Conservation (phyloP, 345 rosid genomes). For the Gossypium longicalyx region DNA sequence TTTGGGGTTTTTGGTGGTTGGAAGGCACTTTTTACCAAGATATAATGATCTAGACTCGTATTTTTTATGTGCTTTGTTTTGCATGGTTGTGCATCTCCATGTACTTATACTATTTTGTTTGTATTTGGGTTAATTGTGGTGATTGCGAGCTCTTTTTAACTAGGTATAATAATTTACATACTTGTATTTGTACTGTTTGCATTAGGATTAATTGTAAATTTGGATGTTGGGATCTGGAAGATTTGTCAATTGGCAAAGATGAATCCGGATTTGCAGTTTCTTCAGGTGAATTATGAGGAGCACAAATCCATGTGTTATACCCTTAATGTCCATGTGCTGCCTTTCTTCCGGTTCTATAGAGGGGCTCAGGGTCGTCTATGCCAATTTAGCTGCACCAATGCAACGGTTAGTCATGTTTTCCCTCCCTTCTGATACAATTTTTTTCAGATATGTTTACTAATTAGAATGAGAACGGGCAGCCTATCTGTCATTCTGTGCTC, state of each 20-base stretch:
- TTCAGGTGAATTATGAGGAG: slow-evolving; percentile 86
- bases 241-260: slow-evolving; percentile 79
- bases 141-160: background rate
- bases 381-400: slow-evolving; percentile 96
- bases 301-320: slow-evolving; percentile 94
- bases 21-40: slow-evolving; percentile 93
- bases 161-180: background rate
- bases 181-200: background rate
- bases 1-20: slow-evolving; percentile 51
- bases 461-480: background rate
- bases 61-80: background rate
- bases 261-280: slow-evolving; percentile 72
- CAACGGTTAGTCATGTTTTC: slow-evolving; percentile 62
- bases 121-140: background rate
- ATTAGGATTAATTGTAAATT: background rate
- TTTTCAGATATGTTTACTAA: background rate
- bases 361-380: slow-evolving; percentile 86
- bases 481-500: background rate
- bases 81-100: background rate
- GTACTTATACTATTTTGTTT: background rate
- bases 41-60: slow-evolving; percentile 13
- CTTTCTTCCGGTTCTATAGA: slow-evolving; percentile 80
- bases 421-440: background rate
- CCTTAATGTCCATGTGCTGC: slow-evolving; percentile 86
- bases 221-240: slow-evolving; percentile 28